Evolutionary conservation across 257 asterid genomes (phyloP).

Genomic region (Plantago major): DNA sequence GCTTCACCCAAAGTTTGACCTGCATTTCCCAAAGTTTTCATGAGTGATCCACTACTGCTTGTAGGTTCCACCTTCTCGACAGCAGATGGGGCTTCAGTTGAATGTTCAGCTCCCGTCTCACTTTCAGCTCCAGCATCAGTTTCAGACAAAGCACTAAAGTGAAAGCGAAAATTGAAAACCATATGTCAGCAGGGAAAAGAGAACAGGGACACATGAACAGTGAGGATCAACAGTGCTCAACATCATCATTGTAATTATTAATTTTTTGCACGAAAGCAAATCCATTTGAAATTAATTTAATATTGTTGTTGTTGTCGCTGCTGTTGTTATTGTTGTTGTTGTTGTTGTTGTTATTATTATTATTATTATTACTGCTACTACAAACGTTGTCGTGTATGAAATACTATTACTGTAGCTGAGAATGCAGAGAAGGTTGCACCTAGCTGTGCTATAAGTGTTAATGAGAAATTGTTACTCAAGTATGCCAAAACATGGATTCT

Average conservation of each 20-base stretch:
- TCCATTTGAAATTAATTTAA: too few species aligned
- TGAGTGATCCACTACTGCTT: constrained; percentile 39
- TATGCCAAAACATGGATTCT: too few species aligned
- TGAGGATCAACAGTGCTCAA: not conserved
- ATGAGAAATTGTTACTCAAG: too few species aligned
- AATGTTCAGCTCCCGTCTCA: constrained; percentile 39
- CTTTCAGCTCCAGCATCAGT: constrained; percentile 43
- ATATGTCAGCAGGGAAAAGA: constrained; percentile 15
- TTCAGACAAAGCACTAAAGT: constrained; percentile 43
- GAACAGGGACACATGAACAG: constrained; percentile 16
- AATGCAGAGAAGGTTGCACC: too few species aligned
- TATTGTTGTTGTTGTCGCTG: too few species aligned
- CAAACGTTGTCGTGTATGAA: too few species aligned
- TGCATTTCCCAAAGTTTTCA: constrained; percentile 64
- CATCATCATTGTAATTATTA: not conserved
- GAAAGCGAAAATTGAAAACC: constrained; percentile 20
- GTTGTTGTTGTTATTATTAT: too few species aligned
- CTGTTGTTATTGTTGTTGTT: too few species aligned
- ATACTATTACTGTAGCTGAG: too few species aligned
- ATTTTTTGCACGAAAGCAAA: too few species aligned
- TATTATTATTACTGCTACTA: too few species aligned
- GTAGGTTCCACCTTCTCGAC: constrained; percentile 44
- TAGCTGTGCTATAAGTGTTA: too few species aligned
- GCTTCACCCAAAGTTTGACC: constrained; percentile 74
- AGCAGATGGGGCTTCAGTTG: constrained; percentile 36